Conservation (phyloP, 129 eudicot genomes). For the Helianthus tuberosus region DNA sequence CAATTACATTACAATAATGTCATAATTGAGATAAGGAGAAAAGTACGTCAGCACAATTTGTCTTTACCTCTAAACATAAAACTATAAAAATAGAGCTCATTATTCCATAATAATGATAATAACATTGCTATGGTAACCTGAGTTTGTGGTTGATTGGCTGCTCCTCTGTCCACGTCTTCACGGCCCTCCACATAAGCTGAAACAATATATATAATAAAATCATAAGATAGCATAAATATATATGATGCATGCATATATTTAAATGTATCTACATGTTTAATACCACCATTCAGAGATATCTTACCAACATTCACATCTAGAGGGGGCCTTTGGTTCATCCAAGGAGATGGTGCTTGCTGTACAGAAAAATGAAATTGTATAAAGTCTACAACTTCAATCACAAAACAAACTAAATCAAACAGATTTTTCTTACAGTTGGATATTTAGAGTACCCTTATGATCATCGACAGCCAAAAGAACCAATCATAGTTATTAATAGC, state of each 20-base stretch:
- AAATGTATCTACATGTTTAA: constrained; percentile 15
- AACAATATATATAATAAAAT: constrained; percentile 14
- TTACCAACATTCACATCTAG: constrained; percentile 97
- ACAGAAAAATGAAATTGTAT: constrained; percentile 25
- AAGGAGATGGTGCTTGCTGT: constrained; percentile 93
- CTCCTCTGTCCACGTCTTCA: constrained; percentile 80
- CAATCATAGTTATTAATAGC: neutral
- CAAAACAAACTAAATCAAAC: constrained; percentile 9
- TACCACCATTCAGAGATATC: constrained; percentile 25
- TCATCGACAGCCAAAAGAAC: neutral
- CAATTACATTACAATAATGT: neutral
- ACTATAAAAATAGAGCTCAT: constrained; percentile 14
- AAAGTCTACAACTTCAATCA: constrained; percentile 16
- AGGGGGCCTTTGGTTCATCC: constrained; percentile 87
- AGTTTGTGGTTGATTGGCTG: constrained; percentile 69
- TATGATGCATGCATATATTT: constrained; percentile 4
- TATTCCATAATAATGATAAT: neutral
- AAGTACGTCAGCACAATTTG: constrained; percentile 1
- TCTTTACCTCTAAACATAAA: constrained; percentile 19
- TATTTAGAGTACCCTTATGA: neutral
- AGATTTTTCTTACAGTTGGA: neutral
- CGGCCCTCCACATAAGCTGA: constrained; percentile 91
- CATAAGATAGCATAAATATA: constrained; percentile 4
- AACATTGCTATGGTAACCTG: constrained; percentile 54
- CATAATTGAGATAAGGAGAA: constrained; percentile 16